These are phyloP conservation scores for Xylaria sp. DNA, from an alignment of 2,329 filamentous ascomycete genomes.

Conservation along the genomic window DNA sequence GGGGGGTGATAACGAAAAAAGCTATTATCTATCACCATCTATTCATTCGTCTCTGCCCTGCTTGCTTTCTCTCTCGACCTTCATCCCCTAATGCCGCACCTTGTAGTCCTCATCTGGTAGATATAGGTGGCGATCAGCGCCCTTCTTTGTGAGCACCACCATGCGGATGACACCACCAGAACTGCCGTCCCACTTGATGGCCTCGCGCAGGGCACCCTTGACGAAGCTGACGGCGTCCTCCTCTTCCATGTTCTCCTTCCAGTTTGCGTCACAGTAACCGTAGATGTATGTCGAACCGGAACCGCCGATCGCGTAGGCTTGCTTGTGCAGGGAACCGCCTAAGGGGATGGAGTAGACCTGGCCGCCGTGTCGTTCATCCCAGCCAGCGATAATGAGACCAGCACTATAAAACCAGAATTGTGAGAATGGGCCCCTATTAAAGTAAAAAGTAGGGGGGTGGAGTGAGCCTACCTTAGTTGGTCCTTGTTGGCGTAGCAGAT, in stretches of 20 bases:
- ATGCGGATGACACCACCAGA: constrained; percentile 97
- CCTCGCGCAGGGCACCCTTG: constrained; percentile 83
- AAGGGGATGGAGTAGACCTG: constrained; percentile 97
- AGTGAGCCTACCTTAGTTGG: constrained; percentile 62
- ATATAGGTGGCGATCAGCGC: constrained; percentile 90
- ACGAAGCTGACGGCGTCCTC: constrained; percentile 87
- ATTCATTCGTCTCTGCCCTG: background rate
- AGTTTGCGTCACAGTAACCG: constrained; percentile 95
- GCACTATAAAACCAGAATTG: constrained; percentile 53
- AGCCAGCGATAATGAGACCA: constrained; percentile 97
- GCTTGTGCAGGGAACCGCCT: constrained; percentile 95
- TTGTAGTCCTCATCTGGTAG: constrained; percentile 87
- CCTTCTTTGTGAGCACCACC: constrained; percentile 88
- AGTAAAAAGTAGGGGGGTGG: background rate
- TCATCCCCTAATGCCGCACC: constrained; percentile 58
- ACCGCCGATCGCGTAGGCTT: constrained; percentile 89
- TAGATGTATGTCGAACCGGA: constrained; percentile 99
- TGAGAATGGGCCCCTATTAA: constrained; percentile 4
- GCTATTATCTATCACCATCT: constrained; percentile 6
- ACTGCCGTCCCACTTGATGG: constrained; percentile 99
- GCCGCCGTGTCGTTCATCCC: constrained; percentile 89
- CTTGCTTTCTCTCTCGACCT: constrained; percentile 1
- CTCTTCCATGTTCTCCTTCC: constrained; percentile 92
- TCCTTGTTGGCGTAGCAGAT: constrained; percentile 98
- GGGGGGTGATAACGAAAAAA: background rate